These are phyloP conservation scores for Globisporangium apiculatum DNA, from an alignment of 352 stramenopile species.

Conservation along the genomic window DNA sequence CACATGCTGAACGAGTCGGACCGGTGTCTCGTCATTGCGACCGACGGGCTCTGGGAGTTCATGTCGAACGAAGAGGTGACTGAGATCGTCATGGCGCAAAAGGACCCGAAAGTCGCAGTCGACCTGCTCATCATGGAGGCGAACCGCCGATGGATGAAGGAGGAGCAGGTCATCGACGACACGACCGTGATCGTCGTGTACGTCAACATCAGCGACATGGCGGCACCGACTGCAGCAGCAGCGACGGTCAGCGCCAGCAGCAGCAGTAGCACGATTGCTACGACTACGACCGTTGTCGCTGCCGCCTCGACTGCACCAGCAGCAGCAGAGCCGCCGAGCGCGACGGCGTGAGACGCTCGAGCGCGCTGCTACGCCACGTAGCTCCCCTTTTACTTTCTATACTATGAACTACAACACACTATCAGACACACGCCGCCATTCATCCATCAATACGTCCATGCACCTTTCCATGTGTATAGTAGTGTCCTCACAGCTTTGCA, in stretches of 20 bases:
- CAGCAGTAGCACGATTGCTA: not conserved
- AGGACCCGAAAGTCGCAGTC: conserved; percentile 80
- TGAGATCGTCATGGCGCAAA: conserved; percentile 68
- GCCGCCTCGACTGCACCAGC: not conserved
- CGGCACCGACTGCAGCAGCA: conserved; percentile 3
- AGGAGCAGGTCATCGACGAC: conserved; percentile 99
- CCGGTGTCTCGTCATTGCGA: conserved; percentile 95
- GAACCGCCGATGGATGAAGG: conserved; percentile 96
- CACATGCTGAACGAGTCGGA: conserved; percentile 78
- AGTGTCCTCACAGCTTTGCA: too few relatives aligned
- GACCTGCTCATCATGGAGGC: conserved; percentile 94
- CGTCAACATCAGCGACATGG: conserved; percentile 68
- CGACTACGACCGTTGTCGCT: not conserved
- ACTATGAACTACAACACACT: not conserved
- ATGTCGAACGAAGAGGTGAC: conserved; percentile 95
- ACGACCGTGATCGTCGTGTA: conserved; percentile 98
- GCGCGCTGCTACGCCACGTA: not conserved
- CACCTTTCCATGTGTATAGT: not conserved
- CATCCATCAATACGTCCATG: not conserved
- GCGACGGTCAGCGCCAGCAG: conserved; percentile 2
- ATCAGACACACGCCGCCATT: not conserved
- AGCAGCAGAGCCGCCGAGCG: not conserved
- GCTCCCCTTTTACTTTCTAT: not conserved
- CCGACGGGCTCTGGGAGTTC: conserved; percentile 99
- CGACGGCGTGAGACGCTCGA: not conserved